Conservation (phyloP, 1,284 basidiomycete genomes). For the Ganoderma resinaceum region DNA sequence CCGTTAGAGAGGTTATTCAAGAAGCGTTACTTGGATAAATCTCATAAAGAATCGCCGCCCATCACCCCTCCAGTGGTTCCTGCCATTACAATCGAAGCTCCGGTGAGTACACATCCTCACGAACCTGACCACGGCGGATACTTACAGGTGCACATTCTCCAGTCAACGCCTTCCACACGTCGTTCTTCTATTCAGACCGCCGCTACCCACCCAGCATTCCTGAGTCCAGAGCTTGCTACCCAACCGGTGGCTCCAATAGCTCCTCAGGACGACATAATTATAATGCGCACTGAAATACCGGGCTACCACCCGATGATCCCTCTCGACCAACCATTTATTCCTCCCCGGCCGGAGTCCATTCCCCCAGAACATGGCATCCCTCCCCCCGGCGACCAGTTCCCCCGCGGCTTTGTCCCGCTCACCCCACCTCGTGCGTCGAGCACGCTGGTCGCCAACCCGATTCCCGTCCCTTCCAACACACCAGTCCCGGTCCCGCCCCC, state of each 20-base stretch:
- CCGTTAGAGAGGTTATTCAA: conserved; percentile 32
- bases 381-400: conserved; percentile 23
- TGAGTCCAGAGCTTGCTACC: conserved; percentile 30
- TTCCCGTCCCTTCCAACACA: conserved; percentile 13
- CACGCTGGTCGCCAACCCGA: neutral
- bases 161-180: conserved; percentile 26
- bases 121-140: neutral
- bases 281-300: conserved; percentile 28
- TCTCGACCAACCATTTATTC: conserved; percentile 17
- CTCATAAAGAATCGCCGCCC: conserved; percentile 15
- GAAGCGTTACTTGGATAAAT: conserved; percentile 23
- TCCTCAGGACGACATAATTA: conserved; percentile 23
- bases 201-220: conserved; percentile 26
- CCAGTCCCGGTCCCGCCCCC: conserved; percentile 18
- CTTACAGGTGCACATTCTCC: neutral
- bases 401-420: conserved; percentile 30
- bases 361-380: conserved; percentile 18
- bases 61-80: conserved; percentile 21
- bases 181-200: conserved; percentile 23
- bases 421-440: conserved; percentile 15
- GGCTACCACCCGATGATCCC: conserved; percentile 16
- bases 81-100: conserved; percentile 33
- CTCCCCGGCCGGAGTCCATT: conserved; percentile 20
- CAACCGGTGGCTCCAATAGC: conserved; percentile 18
- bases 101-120: conserved; percentile 18